phyloP scores from a whole-genome alignment of 768 basidiomycete genomes.

The Cystofilobasidium ferigula region DNA sequence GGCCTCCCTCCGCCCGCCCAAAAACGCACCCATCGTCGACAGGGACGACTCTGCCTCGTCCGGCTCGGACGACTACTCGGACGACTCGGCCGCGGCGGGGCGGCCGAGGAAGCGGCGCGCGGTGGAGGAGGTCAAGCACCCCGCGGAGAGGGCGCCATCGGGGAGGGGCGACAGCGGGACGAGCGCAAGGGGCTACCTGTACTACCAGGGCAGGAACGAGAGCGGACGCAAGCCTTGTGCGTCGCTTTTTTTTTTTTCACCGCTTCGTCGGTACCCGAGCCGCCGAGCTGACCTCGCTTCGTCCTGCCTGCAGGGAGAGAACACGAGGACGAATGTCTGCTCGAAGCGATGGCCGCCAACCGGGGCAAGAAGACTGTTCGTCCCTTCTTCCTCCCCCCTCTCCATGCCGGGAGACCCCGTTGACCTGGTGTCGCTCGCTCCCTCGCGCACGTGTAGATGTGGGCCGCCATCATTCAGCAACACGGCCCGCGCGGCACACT shows the following conservation, averaged over 20 bases:
- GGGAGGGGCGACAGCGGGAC: not conserved
- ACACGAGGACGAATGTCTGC: not conserved
- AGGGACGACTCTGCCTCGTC: too few relatives aligned
- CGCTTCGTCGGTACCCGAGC: not conserved
- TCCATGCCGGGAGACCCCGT: too few relatives aligned
- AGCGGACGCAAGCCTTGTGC: not conserved
- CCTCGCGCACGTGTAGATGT: not conserved
- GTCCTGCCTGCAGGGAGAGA: not conserved
- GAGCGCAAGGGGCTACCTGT: not conserved
- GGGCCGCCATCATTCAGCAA: not conserved
- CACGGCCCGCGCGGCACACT: not conserved
- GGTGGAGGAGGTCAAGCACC: not conserved
- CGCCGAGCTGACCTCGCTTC: not conserved
- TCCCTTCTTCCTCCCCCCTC: too few relatives aligned
- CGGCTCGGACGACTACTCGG: too few relatives aligned
- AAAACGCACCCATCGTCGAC: too few relatives aligned
- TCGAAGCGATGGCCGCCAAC: not conserved
- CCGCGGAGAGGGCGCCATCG: not conserved
- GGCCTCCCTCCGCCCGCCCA: too few relatives aligned
- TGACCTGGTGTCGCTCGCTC: too few relatives aligned
- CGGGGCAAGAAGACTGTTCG: not conserved
- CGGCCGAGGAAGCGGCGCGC: too few relatives aligned
- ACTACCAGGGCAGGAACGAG: not conserved
- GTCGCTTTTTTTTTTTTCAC: not conserved
- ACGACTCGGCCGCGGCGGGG: too few relatives aligned